These are phyloP conservation scores for Erigeron philadelphicus DNA, from an alignment of 140 eudicot species.

Conservation along the genomic window DNA sequence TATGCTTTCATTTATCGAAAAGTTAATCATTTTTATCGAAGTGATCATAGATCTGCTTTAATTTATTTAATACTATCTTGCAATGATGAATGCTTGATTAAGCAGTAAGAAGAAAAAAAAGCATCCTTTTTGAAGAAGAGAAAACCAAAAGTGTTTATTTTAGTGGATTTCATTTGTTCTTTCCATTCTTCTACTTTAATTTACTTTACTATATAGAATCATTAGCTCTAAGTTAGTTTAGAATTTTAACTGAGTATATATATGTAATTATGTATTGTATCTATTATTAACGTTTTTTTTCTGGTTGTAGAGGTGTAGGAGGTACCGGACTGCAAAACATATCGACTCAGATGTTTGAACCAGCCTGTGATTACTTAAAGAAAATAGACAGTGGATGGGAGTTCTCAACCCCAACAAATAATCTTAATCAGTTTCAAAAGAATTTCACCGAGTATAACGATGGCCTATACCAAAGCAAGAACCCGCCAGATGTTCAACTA, in stretches of 20 bases:
- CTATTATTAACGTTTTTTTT: background rate
- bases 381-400: slow-evolving; percentile 56
- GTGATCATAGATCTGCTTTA: background rate
- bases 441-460: slow-evolving; percentile 33
- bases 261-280: background rate
- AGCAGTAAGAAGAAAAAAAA: slow-evolving; percentile 23
- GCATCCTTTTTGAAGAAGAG: slow-evolving; percentile 20
- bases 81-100: slow-evolving; percentile 37
- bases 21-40: too few species aligned
- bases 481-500: slow-evolving; percentile 36
- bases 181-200: slow-evolving; percentile 32
- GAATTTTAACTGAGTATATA: background rate
- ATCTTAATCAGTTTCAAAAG: slow-evolving; percentile 40
- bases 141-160: slow-evolving; percentile 20
- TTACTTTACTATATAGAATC: slow-evolving; percentile 16
- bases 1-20: too few species aligned
- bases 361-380: slow-evolving; percentile 50
- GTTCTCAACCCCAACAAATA: slow-evolving; percentile 30
- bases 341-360: slow-evolving; percentile 37
- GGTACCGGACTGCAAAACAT: slow-evolving; percentile 32
- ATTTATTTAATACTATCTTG: slow-evolving; percentile 13
- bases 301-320: slow-evolving; percentile 41
- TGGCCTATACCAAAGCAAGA: slow-evolving; percentile 34
- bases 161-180: slow-evolving; percentile 38
- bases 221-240: background rate